Percentiles rank a stretch among this genome's conserved stretches.
Evolutionary conservation across 805 yeast genomes (phyloP).

Genomic region (Candida coquimbonensis): DNA sequence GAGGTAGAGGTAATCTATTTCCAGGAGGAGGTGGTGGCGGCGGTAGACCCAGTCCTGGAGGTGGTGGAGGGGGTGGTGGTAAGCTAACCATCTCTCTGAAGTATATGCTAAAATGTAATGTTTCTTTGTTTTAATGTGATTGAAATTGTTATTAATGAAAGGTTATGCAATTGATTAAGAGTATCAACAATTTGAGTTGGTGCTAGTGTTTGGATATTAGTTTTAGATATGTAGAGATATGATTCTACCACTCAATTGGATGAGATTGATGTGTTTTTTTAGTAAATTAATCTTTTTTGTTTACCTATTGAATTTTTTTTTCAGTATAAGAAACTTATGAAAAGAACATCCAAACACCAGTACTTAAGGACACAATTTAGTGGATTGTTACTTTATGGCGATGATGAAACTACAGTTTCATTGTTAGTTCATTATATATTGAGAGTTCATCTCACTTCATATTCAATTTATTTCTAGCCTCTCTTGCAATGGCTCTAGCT

Average conservation of each 20-base stretch:
- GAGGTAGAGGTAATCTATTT: slow-evolving; percentile 20
- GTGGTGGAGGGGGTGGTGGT: slow-evolving; percentile 26
- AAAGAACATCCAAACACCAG: neutral
- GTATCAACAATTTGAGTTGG: too few relatives aligned
- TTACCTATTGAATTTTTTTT: neutral
- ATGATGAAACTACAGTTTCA: neutral
- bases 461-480: slow-evolving; percentile 54
- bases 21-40: slow-evolving; percentile 21
- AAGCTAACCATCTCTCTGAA: slow-evolving; percentile 10
- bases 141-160: neutral
- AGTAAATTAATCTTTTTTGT: neutral
- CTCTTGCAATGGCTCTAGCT: slow-evolving; percentile 76
- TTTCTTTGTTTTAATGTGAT: neutral
- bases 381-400: too few relatives aligned
- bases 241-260: too few relatives aligned
- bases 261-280: neutral
- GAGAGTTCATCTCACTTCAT: slow-evolving; percentile 7
- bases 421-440: neutral
- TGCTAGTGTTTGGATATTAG: too few relatives aligned
- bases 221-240: too few relatives aligned
- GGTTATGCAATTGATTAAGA: too few relatives aligned
- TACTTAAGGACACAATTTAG: too few relatives aligned
- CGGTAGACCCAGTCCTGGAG: slow-evolving; percentile 20
- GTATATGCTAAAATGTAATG: neutral
- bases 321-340: neutral